Evolutionary conservation across 176 grass and related monocot species (phyloP).

Genomic region (Puccinellia tenuiflora): DNA sequence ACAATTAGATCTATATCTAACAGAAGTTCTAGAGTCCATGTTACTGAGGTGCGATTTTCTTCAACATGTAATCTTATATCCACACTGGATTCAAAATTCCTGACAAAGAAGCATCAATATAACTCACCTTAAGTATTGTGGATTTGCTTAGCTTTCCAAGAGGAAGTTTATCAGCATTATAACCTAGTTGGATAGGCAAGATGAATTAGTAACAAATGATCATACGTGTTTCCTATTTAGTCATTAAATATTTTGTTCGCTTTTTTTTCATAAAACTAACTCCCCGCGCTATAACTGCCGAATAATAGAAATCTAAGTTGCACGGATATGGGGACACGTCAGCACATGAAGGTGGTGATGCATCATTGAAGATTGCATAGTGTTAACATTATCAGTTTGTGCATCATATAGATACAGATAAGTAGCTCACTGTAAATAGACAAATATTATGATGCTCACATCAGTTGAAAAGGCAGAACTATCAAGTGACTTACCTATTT

Average conservation of each 20-base stretch:
- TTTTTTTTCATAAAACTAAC: neutral
- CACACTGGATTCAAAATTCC: constrained; percentile 1
- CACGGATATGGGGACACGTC: neutral
- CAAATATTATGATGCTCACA: neutral
- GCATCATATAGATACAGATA: neutral
- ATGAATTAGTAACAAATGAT: constrained; percentile 33
- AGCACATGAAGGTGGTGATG: neutral
- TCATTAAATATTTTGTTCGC: neutral
- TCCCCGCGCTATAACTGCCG: neutral
- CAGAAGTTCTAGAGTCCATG: neutral
- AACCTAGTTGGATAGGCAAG: constrained; percentile 48
- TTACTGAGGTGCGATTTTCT: constrained; percentile 1
- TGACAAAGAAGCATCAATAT: neutral
- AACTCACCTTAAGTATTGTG: constrained; percentile 84
- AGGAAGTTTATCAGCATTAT: constrained; percentile 94
- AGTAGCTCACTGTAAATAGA: neutral
- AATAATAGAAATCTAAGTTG: neutral
- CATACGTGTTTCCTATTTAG: neutral
- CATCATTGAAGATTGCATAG: neutral
- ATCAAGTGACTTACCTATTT: constrained; percentile 68
- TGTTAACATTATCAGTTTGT: neutral
- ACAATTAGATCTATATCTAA: neutral
- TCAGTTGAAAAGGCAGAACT: neutral
- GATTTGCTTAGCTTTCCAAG: constrained; percentile 96
- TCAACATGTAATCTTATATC: neutral